These are phyloP conservation scores for Trichoderma reesei DNA, from an alignment of 495 filamentous ascomycete genomes.

Conservation along the genomic window DNA sequence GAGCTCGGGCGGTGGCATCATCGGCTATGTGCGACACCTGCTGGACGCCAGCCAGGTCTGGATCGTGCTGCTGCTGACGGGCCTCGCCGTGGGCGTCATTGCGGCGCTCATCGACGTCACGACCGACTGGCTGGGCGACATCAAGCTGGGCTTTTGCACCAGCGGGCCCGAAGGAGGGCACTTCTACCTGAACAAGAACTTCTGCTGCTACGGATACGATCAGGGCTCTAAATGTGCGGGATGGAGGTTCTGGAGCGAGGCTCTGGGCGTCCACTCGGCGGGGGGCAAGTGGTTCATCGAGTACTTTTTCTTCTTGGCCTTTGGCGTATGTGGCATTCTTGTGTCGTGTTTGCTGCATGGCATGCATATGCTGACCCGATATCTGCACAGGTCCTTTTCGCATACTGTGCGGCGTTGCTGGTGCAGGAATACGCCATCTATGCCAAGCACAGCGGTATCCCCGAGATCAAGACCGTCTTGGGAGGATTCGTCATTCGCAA, in stretches of 20 bases:
- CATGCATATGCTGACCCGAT: slow-evolving; percentile 10
- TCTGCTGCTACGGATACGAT: slow-evolving; percentile 89
- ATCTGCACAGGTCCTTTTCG: slow-evolving; percentile 61
- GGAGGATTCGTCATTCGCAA: slow-evolving; percentile 88
- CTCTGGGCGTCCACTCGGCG: slow-evolving; percentile 51
- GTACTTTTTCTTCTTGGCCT: slow-evolving; percentile 74
- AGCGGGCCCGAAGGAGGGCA: slow-evolving; percentile 62
- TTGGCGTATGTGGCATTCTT: slow-evolving; percentile 50
- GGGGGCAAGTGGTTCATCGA: slow-evolving; percentile 70
- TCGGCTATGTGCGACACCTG: slow-evolving; percentile 57
- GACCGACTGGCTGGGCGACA: slow-evolving; percentile 89
- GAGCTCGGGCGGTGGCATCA: slow-evolving; percentile 54
- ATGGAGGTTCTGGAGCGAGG: slow-evolving; percentile 78
- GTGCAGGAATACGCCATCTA: slow-evolving; percentile 79
- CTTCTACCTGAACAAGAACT: slow-evolving; percentile 82
- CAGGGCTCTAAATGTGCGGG: slow-evolving; percentile 64
- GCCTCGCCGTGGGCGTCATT: slow-evolving; percentile 69
- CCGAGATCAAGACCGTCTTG: slow-evolving; percentile 94
- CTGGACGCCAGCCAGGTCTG: slow-evolving; percentile 85
- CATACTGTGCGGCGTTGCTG: slow-evolving; percentile 63
- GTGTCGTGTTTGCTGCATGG: not conserved
- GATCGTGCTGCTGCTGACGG: slow-evolving; percentile 68
- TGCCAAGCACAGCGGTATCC: slow-evolving; percentile 93
- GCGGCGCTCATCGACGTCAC: slow-evolving; percentile 85
- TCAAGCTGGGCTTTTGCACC: slow-evolving; percentile 86